phyloP scores from a whole-genome alignment of 2,329 filamentous ascomycete species.

The Phaeophleospora eucalypticola region DNA sequence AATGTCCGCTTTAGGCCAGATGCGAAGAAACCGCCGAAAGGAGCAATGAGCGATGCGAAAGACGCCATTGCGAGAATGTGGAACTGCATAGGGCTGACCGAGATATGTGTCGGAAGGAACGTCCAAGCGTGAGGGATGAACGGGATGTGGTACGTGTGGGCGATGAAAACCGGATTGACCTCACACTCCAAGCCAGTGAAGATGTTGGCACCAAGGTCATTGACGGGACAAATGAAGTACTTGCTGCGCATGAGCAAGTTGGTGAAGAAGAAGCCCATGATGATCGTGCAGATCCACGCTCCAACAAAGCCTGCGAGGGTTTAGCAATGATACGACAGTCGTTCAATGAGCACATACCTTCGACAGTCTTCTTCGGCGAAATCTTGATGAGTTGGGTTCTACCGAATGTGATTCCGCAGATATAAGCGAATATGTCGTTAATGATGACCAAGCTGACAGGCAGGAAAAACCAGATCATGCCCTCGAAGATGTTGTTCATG shows the following conservation, averaged over 20 bases:
- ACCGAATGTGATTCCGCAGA: slow-evolving; percentile 95
- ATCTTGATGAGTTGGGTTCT: slow-evolving; percentile 96
- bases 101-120: slow-evolving; percentile 67
- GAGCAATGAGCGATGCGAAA: slow-evolving; percentile 93
- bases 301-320: slow-evolving; percentile 70
- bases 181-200: slow-evolving; percentile 86
- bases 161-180: slow-evolving; percentile 85
- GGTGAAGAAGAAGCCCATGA: slow-evolving; percentile 78
- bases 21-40: slow-evolving; percentile 97
- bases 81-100: slow-evolving; percentile 83
- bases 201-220: slow-evolving; percentile 89
- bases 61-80: slow-evolving; percentile 86
- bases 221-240: slow-evolving; percentile 98
- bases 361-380: slow-evolving; percentile 98
- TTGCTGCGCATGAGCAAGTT: slow-evolving; percentile 84
- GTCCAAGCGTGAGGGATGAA: slow-evolving; percentile 57
- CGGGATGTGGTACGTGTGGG: slow-evolving; percentile 67
- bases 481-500: slow-evolving; percentile 99
- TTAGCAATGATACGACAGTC: no score
- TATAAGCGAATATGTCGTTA: slow-evolving; percentile 97
- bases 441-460: slow-evolving; percentile 93
- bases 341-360: no score
- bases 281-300: slow-evolving; percentile 90
- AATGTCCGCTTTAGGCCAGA: slow-evolving; percentile 97
- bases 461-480: slow-evolving; percentile 99